Base-by-base conservation (phyloP, 176 grass and related monocot genomes). In the Cymbopogon citratus region DNA sequence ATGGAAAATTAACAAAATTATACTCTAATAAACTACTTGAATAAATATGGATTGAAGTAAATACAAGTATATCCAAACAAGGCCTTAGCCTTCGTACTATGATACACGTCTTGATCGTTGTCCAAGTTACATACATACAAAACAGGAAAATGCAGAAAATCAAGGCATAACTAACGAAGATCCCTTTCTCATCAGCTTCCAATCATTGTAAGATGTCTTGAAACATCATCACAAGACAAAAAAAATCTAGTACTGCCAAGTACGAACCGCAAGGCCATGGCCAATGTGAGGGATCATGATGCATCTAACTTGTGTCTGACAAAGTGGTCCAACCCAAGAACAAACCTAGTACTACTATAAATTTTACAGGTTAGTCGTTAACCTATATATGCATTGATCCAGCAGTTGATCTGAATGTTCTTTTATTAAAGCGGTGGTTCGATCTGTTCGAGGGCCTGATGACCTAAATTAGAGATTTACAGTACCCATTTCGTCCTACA, bases 191-290 rank as follows among this genome's bases (percentile, higher is more conserved):
- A 31, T 49, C 72, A 31, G 18, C 46, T 54, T 54, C 31, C 73
- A 75, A 75, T 75, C 49, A 75, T 75, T 75, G 31, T 75, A 36
- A 36, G 29, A 57, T 75, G 73, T 35, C 51, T 36, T 14, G n/a
- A 24, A 57, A 35, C 48, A 24, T 36, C 73, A 57, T 36, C 29
- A 57, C 28, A 31, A 38, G 29, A 57, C 73, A 38, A 6, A 56
- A 56, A 5, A 75, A 74, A 75, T 57, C 73, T 57, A 75, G 73
- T 75, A 57, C 49, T 24, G 6, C 18, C 19, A 57, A 57, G 49
- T 36, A 57, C 19, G 11, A 35, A 46, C 69, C 7, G 5, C 16
- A 13, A 57, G 18, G 45, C 29, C 48, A 56, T 74, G 18, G 18
- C 49, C 33, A 19, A 19, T 34, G 28, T 35, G 28, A 34, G n/a